Conservation (phyloP, 352 stramenopile species). For the Thraustotheca clavata region DNA sequence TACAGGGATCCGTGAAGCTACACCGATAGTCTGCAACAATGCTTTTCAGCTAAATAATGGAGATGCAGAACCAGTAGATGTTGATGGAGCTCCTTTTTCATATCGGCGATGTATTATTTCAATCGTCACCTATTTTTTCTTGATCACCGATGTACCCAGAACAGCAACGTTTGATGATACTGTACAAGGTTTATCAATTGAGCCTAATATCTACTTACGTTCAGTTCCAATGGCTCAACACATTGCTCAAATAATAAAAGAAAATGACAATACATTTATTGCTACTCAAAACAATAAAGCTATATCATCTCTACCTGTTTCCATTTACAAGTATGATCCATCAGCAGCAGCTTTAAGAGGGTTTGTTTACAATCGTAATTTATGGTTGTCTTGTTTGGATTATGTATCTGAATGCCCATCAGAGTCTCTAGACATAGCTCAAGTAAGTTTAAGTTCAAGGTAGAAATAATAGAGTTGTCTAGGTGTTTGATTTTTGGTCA, state of each 20-base stretch:
- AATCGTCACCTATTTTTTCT: conserved; percentile 25
- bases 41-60: background rate
- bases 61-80: background rate
- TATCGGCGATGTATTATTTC: conserved; percentile 14
- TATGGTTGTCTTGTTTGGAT: background rate
- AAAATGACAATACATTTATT: background rate
- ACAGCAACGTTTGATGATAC: conserved; percentile 3
- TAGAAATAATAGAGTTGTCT: background rate
- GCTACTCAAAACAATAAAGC: background rate
- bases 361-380: background rate
- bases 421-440: background rate
- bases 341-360: background rate
- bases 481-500: background rate
- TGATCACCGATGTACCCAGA: conserved; percentile 26
- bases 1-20: background rate
- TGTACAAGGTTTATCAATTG: background rate
- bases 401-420: background rate
- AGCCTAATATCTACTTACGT: conserved; percentile 4
- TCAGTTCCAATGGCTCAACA: background rate
- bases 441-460: no score
- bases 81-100: conserved; percentile 22
- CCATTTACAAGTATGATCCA: background rate
- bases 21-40: background rate
- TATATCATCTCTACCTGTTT: background rate
- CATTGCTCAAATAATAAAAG: background rate